phyloP scores from a whole-genome alignment of 345 rosid species.

The Linum trigynum region DNA sequence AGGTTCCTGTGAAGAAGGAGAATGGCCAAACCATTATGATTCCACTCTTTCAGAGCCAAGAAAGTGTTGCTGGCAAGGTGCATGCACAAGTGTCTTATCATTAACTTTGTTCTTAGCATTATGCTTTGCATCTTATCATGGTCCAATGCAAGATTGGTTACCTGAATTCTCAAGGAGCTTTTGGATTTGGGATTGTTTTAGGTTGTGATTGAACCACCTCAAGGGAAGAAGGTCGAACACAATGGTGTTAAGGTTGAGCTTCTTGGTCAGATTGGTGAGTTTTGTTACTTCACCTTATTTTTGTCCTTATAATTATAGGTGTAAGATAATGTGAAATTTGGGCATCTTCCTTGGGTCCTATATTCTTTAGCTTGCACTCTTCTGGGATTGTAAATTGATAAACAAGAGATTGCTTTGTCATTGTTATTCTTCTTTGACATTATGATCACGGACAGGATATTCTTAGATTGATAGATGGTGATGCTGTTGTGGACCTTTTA shows the following conservation, averaged over 20 bases:
- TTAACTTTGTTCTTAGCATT: conserved; percentile 3
- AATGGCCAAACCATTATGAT: conserved; percentile 75
- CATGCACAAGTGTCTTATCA: neutral
- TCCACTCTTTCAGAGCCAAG: conserved; percentile 90
- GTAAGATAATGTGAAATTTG: neutral
- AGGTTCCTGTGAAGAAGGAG: conserved; percentile 94
- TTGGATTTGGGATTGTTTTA: conserved; percentile 16
- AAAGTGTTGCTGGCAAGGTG: conserved; percentile 89
- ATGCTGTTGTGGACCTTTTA: no score
- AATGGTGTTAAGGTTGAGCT: conserved; percentile 94
- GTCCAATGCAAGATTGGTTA: neutral
- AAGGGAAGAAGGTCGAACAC: conserved; percentile 91
- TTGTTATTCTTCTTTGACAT: conserved; percentile 1
- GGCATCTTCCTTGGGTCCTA: no score
- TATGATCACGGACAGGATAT: no score
- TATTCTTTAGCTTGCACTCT: neutral
- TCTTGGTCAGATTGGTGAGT: conserved; percentile 82
- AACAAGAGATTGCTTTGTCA: neutral
- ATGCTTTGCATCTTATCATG: neutral
- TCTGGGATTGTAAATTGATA: neutral
- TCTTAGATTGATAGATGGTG: no score
- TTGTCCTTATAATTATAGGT: neutral
- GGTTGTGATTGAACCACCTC: conserved; percentile 80
- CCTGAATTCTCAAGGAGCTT: neutral
- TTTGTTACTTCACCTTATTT: neutral